Evolutionary conservation across 352 stramenopile genomes (phyloP), one percentile per base, ranked within the genome.

Genomic region (Phytopythium vexans): DNA sequence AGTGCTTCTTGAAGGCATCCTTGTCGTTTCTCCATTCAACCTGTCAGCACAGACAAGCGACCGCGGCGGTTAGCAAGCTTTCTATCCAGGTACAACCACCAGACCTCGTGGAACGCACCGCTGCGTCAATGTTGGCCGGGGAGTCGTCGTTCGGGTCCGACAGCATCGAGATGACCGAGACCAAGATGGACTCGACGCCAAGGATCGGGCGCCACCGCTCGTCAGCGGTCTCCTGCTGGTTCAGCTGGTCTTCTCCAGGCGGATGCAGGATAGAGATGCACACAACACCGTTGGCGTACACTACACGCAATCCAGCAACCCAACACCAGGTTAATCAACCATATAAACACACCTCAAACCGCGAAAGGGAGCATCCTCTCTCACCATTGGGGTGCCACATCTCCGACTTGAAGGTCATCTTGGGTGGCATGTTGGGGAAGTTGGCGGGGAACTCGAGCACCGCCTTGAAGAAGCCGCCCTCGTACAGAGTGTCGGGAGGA

Each of bases 211-310:
- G 85, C 97, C 97, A 99, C 71, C 97, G 87, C 77, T 99, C 97
- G 66, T 99, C 96, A 3, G 97, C 96, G 14, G 86, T 98, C 72
- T 99, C 97, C 69, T 99, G 96, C 55, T 89, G 70, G 74, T 99
- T 99, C 62, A 98, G 79, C 32, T 94, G 86, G 73, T 99, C 97
- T 58, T 98, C 95, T 67, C 97, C 97, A 52, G 97, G 97, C 41
- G 96, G 92, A 72, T 99, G 97, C 60, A 99, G 77, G 73, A 99
- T 99, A 35, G 97, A 99, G 60, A 99, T 99, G 70, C 97, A 99
- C 59, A 99, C 97, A 31, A 96, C 91, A 10, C 97, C 97, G 64
- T 99, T 97, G 46, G 90, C 65, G 76, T 99, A 99, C 33, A 99
- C 97, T 96, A 54, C 31, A 53, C 9, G 15, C 35, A 21, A 12